Evolutionary conservation across 805 yeast genomes (phyloP).

Genomic region (Candida insectorum): DNA sequence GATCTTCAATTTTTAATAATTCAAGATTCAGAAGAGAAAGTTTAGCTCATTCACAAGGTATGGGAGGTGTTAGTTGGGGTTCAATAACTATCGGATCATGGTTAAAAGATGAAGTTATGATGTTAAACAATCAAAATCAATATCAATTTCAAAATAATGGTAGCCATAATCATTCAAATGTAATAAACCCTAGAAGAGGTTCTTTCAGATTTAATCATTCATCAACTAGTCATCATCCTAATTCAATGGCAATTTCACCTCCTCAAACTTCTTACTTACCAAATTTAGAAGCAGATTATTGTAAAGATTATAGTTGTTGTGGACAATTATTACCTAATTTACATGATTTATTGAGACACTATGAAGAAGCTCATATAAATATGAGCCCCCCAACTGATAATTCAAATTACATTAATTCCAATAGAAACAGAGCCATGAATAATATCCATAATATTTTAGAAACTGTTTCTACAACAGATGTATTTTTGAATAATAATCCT

Average conservation of each 20-base stretch:
- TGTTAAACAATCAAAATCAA: conserved; percentile 28
- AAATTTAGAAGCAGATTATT: conserved; percentile 90
- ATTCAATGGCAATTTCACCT: conserved; percentile 45
- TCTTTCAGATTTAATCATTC: conserved; percentile 24
- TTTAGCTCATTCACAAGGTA: conserved; percentile 93
- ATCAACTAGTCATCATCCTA: conserved; percentile 12
- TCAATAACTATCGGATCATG: conserved; percentile 92
- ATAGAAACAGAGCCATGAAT: conserved; percentile 32
- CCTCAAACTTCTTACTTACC: conserved; percentile 81
- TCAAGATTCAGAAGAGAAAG: conserved; percentile 73
- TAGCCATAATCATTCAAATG: conserved; percentile 7
- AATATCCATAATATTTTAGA: conserved; percentile 66
- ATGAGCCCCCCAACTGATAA: conserved; percentile 46
- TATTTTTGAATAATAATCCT: conserved; percentile 54
- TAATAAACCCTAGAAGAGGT: conserved; percentile 24
- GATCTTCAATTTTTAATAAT: conserved; percentile 39
- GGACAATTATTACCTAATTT: conserved; percentile 88
- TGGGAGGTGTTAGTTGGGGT: conserved; percentile 98
- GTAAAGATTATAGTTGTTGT: conserved; percentile 95
- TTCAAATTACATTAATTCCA: conserved; percentile 26
- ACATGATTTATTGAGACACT: conserved; percentile 90
- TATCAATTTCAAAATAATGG: conserved; percentile 2
- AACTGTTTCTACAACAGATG: conserved; percentile 91
- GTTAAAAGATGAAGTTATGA: conserved; percentile 89
- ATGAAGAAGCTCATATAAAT: conserved; percentile 90